Conservation (phyloP, 768 basidiomycete genomes). For the Pleurotus pulmonarius region DNA sequence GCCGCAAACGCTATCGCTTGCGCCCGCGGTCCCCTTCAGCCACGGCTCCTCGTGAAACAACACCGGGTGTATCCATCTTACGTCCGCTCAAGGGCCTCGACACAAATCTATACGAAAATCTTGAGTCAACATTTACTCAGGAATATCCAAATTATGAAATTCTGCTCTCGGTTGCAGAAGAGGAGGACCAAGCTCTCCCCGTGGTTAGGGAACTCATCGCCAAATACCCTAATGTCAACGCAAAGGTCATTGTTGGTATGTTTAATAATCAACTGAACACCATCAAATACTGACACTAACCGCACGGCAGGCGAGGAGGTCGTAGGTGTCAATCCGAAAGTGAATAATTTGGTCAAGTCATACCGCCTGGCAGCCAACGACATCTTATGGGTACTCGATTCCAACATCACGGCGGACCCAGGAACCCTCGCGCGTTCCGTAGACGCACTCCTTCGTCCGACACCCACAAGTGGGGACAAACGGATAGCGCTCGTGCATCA, state of each 20-base stretch:
- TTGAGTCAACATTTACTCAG: slow-evolving; percentile 89
- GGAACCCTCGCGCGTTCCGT: slow-evolving; percentile 84
- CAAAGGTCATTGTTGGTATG: slow-evolving; percentile 75
- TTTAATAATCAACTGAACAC: not conserved
- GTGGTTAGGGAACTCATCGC: slow-evolving; percentile 74
- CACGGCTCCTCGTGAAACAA: slow-evolving; percentile 37
- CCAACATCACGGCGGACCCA: slow-evolving; percentile 79
- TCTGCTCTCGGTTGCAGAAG: slow-evolving; percentile 86
- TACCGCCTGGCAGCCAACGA: slow-evolving; percentile 81
- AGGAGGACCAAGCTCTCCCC: slow-evolving; percentile 81
- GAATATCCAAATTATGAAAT: slow-evolving; percentile 93
- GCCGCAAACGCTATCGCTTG: slow-evolving; percentile 71
- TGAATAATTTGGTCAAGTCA: slow-evolving; percentile 90
- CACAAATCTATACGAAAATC: slow-evolving; percentile 91
- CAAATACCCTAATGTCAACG: slow-evolving; percentile 75
- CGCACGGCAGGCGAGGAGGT: slow-evolving; percentile 61
- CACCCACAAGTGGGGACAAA: slow-evolving; percentile 26
- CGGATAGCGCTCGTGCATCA: slow-evolving; percentile 90
- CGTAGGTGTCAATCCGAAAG: slow-evolving; percentile 94
- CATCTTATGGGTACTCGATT: slow-evolving; percentile 95
- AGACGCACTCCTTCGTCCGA: slow-evolving; percentile 55
- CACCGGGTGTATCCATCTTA: slow-evolving; percentile 90
- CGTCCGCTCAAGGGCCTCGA: slow-evolving; percentile 95
- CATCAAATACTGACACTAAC: not conserved
- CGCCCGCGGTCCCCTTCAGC: slow-evolving; percentile 61